Conservation (phyloP, 2,329 filamentous ascomycete species). For the Conoideocrella luteorostrata region DNA sequence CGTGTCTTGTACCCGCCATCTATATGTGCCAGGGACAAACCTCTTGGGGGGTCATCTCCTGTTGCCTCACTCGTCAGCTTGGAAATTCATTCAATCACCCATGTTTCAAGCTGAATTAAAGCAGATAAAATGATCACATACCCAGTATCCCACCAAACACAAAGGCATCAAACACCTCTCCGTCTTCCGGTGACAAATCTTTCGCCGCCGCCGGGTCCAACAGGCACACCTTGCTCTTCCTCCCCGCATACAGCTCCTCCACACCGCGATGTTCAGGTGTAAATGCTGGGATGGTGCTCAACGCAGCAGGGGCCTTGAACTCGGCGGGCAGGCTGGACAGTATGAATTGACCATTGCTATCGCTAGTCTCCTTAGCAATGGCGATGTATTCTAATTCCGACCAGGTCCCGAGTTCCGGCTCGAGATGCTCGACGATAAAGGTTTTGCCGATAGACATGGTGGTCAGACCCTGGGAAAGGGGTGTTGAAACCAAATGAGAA, state of each 20-base stretch:
- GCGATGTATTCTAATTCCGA: constrained; percentile 86
- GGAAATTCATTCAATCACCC: not conserved
- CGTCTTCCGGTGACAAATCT: constrained; percentile 80
- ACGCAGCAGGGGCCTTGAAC: constrained; percentile 56
- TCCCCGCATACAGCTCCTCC: constrained; percentile 69
- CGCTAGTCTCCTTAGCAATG: constrained; percentile 75
- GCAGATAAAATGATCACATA: constrained; percentile 41
- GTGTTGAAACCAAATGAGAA: too few relatives aligned
- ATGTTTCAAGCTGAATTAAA: not conserved
- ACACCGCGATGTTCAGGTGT: constrained; percentile 70
- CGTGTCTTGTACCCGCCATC: too few relatives aligned
- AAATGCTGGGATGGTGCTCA: constrained; percentile 54
- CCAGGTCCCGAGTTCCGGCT: constrained; percentile 90
- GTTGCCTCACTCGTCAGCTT: constrained; percentile 16
- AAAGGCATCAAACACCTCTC: constrained; percentile 78
- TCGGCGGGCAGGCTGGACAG: constrained; percentile 71
- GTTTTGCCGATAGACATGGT: constrained; percentile 51
- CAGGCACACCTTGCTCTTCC: constrained; percentile 75
- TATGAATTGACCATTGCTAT: constrained; percentile 62
- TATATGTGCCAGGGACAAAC: constrained; percentile 55
- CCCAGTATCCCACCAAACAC: constrained; percentile 94
- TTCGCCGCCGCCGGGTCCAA: constrained; percentile 78
- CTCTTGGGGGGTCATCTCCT: constrained; percentile 92
- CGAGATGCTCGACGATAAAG: constrained; percentile 94
- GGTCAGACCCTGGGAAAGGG: too few relatives aligned